Evolutionary conservation across 2,329 filamentous ascomycete genomes (phyloP).

Genomic region (Colletotrichum higginsianum): DNA sequence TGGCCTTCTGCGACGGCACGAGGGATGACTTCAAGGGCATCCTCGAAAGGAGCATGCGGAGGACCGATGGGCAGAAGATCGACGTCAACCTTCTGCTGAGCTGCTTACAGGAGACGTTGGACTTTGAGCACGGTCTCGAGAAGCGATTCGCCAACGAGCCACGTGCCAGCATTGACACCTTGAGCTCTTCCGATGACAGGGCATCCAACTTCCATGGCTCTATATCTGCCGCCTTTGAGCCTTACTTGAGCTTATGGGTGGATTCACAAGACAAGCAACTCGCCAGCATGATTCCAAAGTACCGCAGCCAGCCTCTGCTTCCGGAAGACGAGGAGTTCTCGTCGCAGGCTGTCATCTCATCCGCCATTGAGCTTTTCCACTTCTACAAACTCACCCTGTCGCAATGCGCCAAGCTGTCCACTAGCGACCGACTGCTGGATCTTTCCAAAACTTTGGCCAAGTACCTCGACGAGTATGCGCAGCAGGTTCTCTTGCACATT

Average conservation of each 20-base stretch:
- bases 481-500: conserved; percentile 87
- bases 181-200: conserved; percentile 83
- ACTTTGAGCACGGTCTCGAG: conserved; percentile 95
- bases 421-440: conserved; percentile 87
- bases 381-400: conserved; percentile 95
- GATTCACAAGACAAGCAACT: conserved; percentile 95
- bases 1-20: conserved; percentile 95
- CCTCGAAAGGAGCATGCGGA: conserved; percentile 87
- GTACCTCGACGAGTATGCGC: conserved; percentile 95
- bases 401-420: conserved; percentile 96
- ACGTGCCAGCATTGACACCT: conserved; percentile 89
- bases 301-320: conserved; percentile 85
- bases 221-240: conserved; percentile 97
- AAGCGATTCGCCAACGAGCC: conserved; percentile 82
- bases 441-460: conserved; percentile 89
- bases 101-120: conserved; percentile 94
- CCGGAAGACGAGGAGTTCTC: conserved; percentile 93
- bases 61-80: conserved; percentile 81
- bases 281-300: conserved; percentile 86
- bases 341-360: conserved; percentile 88
- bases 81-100: conserved; percentile 92
- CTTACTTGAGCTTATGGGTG: conserved; percentile 96
- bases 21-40: conserved; percentile 96
- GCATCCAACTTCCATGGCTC: conserved; percentile 86
- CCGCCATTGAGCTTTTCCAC: conserved; percentile 96